Evolutionary conservation across 208 protist species (phyloP), one percentile per base, ranked within the genome.

Genomic region (Herpetomonas tarakana): DNA sequence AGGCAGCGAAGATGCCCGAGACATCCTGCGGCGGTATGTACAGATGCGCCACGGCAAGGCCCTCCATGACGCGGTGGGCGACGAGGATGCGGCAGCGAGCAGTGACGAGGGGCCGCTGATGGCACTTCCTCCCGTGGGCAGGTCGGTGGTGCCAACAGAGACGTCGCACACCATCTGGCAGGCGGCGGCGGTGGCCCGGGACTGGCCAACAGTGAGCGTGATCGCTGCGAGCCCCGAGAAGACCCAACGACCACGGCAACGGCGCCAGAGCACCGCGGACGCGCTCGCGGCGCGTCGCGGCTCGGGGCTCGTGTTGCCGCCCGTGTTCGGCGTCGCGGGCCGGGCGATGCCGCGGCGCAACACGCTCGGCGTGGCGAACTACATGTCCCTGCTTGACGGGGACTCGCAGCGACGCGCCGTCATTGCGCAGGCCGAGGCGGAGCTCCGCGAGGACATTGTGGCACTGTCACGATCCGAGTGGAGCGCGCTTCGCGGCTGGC

Each of bases 381-480:
- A 81, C 60, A 71, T 83, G 18, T 61, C 60, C 1, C 54, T 93
- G 12, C 67, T 93, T 14, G 81, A 88, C 7, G 77, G 87, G 47
- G 71, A 78, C 64, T 60, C 49, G 22, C 24, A 58, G 35, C 57
- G 69, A 25, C 73, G 77, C 45, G 55, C 53, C 0, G 57, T 80
- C 49, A 72, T 89, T 61, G 29, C 58, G 16, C 50, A 53, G 3
- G 59, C 58, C 7, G 78, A 93, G 71, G 14, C 62, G 47, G 57
- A 67, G 16, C 64, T 70, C 21, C 72, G 76, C 50, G 52, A 28
- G 0, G 71, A 65, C 30, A 60, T 93, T 25, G 51, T 69, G 30
- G 30, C 52, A 29, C 46, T 71, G 2, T 71, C 62, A 44, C 56
- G 70, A 14, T 73, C 81, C 57, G 75, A 91, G 46, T 45, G 66